A percentile compares a stretch with the other conserved stretches of the same genome.
phyloP scores from a whole-genome alignment of 495 filamentous ascomycete genomes.

The Bryoglossum gracile region DNA sequence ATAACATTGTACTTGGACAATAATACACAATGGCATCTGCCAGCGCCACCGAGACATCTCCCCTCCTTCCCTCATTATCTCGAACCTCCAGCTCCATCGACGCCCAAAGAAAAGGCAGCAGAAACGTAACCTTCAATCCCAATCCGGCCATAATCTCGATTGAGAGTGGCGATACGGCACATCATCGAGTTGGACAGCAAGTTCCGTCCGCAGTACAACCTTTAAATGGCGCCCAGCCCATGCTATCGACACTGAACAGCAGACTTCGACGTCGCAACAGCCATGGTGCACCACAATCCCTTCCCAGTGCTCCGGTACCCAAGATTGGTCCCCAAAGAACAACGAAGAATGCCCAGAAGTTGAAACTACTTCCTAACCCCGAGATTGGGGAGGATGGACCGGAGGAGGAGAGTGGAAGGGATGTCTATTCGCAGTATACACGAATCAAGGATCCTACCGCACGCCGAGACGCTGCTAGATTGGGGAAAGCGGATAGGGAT shows the following conservation, averaged over 20 bases:
- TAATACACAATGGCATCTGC: not conserved
- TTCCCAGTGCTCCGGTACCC: slow-evolving; percentile 39
- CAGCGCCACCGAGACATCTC: not conserved
- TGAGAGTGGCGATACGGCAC: not conserved
- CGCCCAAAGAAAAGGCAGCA: not conserved
- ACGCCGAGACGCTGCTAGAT: slow-evolving; percentile 79
- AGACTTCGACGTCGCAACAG: slow-evolving; percentile 82
- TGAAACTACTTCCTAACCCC: slow-evolving; percentile 89
- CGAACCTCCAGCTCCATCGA: too few relatives aligned
- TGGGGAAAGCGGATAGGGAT: slow-evolving; percentile 90
- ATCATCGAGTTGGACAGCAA: not conserved
- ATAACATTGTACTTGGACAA: too few relatives aligned
- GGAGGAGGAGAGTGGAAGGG: slow-evolving; percentile 85
- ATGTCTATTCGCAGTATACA: slow-evolving; percentile 89
- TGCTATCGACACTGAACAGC: slow-evolving; percentile 72
- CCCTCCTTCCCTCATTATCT: not conserved
- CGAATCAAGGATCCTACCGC: slow-evolving; percentile 96
- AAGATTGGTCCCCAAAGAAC: slow-evolving; percentile 96
- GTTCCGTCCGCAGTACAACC: not conserved
- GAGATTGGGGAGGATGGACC: slow-evolving; percentile 66
- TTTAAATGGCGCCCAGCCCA: not conserved
- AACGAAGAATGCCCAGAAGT: slow-evolving; percentile 89
- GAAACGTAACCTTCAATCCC: not conserved
- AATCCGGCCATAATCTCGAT: not conserved
- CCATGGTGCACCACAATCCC: slow-evolving; percentile 55